Conservation (phyloP, 2,329 filamentous ascomycete species). For the Fusarium sp. region DNA sequence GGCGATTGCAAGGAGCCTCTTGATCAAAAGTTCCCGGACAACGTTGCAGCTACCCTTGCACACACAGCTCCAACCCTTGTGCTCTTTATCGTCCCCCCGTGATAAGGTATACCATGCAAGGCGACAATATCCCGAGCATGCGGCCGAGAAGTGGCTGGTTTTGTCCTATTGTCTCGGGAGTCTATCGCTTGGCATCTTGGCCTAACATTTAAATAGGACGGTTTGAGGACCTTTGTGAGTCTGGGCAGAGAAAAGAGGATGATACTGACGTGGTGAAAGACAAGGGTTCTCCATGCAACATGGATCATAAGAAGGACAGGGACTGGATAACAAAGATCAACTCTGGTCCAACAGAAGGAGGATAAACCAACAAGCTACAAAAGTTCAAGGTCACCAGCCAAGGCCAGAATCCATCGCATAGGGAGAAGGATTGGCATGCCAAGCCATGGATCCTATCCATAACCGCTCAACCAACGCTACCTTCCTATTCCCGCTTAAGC, state of each 20-base stretch:
- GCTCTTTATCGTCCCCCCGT: constrained; percentile 13
- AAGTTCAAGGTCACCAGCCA: background rate
- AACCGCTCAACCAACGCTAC: constrained; percentile 18
- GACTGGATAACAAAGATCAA: background rate
- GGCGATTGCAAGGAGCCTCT: background rate
- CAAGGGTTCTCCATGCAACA: constrained; percentile 1
- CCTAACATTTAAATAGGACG: constrained; percentile 6
- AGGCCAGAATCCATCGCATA: background rate
- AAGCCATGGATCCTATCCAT: constrained; percentile 8
- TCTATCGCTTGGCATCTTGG: constrained; percentile 18
- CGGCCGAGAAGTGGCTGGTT: background rate
- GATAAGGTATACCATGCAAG: constrained; percentile 37
- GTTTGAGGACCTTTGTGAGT: constrained; percentile 36
- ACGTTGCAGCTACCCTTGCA: constrained; percentile 13
- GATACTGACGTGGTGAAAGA: background rate
- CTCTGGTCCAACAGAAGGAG: background rate
- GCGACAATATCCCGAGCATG: constrained; percentile 25
- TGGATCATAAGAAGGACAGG: background rate
- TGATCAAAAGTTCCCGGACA: constrained; percentile 29
- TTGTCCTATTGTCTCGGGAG: constrained; percentile 4
- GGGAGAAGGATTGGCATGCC: constrained; percentile 12
- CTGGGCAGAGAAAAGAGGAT: constrained; percentile 12
- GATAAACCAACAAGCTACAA: background rate
- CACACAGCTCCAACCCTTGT: background rate
- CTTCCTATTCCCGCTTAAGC: constrained; percentile 39